A percentile compares a stretch with the other conserved stretches of the same genome.
phyloP scores from a whole-genome alignment of 345 rosid species.

The Eucalyptus sp. region DNA sequence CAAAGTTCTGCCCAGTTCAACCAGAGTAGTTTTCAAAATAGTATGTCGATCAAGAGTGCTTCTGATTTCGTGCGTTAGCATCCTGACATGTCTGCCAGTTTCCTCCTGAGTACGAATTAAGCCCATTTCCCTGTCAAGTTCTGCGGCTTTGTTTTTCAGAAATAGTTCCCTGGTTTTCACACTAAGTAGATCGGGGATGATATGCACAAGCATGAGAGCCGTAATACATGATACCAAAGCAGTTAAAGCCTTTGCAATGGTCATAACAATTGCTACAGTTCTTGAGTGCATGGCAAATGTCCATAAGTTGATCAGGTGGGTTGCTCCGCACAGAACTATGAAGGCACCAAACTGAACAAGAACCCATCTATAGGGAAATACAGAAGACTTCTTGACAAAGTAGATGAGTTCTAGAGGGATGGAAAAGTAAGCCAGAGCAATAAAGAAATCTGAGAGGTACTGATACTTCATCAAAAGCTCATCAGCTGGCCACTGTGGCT shows the following conservation, averaged over 20 bases:
- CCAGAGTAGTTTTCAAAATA: slow-evolving; percentile 80
- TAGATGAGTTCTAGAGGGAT: slow-evolving; percentile 94
- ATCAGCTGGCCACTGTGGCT: slow-evolving; percentile 94
- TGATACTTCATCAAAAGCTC: slow-evolving; percentile 92
- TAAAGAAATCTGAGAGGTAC: slow-evolving; percentile 96
- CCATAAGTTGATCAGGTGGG: slow-evolving; percentile 94
- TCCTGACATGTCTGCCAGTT: slow-evolving; percentile 92
- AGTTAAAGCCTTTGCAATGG: slow-evolving; percentile 65
- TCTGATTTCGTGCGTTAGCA: slow-evolving; percentile 92
- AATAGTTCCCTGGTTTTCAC: slow-evolving; percentile 86
- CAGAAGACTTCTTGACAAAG: slow-evolving; percentile 91
- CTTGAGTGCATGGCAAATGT: slow-evolving; percentile 61
- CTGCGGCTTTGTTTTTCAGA: slow-evolving; percentile 94
- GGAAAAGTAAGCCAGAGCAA: slow-evolving; percentile 94
- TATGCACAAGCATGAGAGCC: slow-evolving; percentile 96
- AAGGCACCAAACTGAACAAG: slow-evolving; percentile 99
- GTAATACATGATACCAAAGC: slow-evolving; percentile 91
- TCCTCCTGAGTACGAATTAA: slow-evolving; percentile 95
- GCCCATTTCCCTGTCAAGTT: slow-evolving; percentile 98
- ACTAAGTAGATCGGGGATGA: slow-evolving; percentile 85
- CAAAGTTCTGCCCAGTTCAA: slow-evolving; percentile 89
- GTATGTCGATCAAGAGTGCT: slow-evolving; percentile 96
- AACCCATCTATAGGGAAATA: slow-evolving; percentile 95
- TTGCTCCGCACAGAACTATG: slow-evolving; percentile 97
- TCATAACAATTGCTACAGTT: slow-evolving; percentile 81